Conservation (phyloP, 2,329 filamentous ascomycete species). For the Colletotrichum coccodes region DNA sequence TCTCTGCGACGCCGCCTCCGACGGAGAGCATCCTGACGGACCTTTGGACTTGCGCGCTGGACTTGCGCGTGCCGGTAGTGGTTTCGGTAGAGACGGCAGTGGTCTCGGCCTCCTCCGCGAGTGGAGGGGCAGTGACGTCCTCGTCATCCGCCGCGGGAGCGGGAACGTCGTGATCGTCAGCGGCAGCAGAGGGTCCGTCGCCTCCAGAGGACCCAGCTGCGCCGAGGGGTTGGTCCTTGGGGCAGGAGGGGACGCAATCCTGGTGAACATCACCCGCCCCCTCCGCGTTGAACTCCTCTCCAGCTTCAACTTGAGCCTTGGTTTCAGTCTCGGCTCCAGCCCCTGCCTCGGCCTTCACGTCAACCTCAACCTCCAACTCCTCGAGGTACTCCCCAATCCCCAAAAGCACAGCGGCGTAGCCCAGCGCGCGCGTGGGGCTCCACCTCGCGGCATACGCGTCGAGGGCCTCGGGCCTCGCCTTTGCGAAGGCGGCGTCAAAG, state of each 20-base stretch:
- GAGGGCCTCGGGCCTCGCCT: slow-evolving; percentile 63
- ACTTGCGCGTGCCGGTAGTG: neutral
- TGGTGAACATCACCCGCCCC: neutral
- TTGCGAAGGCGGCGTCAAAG: slow-evolving; percentile 82
- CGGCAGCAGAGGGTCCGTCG: neutral
- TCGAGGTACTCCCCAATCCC: slow-evolving; percentile 48
- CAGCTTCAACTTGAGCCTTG: neutral
- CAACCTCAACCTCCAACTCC: slow-evolving; percentile 34
- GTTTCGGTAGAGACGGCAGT: neutral
- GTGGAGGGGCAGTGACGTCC: neutral
- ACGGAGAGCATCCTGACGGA: slow-evolving; percentile 56
- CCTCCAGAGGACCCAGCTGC: neutral
- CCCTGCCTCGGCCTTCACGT: neutral
- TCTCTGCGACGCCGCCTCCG: slow-evolving; percentile 70
- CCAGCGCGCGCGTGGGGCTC: slow-evolving; percentile 87
- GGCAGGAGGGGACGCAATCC: neutral
- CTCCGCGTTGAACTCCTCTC: slow-evolving; percentile 41
- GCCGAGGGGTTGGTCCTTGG: neutral
- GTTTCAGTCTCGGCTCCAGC: slow-evolving; percentile 21
- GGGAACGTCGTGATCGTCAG: neutral
- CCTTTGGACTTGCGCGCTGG: slow-evolving; percentile 7
- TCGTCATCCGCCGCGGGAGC: neutral
- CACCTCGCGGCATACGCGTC: slow-evolving; percentile 89
- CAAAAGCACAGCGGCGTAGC: slow-evolving; percentile 73
- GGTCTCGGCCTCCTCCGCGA: neutral